Base-by-base conservation (phyloP, 2,329 filamentous ascomycete genomes). In the Lachnellula hyalina region DNA sequence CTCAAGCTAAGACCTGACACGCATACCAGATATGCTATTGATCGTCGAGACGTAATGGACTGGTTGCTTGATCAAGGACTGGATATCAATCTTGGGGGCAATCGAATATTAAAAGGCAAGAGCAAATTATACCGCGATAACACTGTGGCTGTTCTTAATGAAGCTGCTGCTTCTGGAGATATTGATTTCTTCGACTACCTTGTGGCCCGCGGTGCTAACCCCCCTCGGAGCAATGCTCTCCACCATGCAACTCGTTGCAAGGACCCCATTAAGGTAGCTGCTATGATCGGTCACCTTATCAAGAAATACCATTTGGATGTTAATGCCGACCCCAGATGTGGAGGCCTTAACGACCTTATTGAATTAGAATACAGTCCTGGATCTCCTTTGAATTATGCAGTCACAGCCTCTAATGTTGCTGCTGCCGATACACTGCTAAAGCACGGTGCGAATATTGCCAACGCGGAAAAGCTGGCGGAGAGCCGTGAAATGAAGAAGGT, bases 51-150 rank as follows among this genome's bases (percentile, higher is more conserved):
- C 47, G 25, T 51, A 34, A 17, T 57, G 5, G 51, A 57, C 47
- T 57, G 47, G 51, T 25, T 57, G 17, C 44, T 57, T 5, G 55
- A 57, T 14, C 55, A 57, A 51, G 51, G 55, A 4, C 21, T 57
- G 38, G 51, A 57, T 32, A 51, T 54, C 23, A 57, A 57, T 50
- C 17, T 23, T 12, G 35, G 45, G 7, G n/a, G 17, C 5, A 48
- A 48, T 17, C n/a, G 11, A 4, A 51, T 14, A 7, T 8, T 57
- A 19, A 32, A 42, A 32, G 32, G 38, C 14, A 19, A n/a, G 17
- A 34, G 21, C 46, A 28, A 28, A 9, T 9, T 40, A 23, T 50
- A 35, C 40, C 28, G 47, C 5, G 49, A 52, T 28, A 50, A 51
- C 25, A 57, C 55, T 19, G 51, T 53, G 38, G 51, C 17, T 28